Evolutionary conservation across 106 monocot genomes (phyloP), one percentile per base, ranked within the genome.

Genomic region (Alisma plantagoaquatica): DNA sequence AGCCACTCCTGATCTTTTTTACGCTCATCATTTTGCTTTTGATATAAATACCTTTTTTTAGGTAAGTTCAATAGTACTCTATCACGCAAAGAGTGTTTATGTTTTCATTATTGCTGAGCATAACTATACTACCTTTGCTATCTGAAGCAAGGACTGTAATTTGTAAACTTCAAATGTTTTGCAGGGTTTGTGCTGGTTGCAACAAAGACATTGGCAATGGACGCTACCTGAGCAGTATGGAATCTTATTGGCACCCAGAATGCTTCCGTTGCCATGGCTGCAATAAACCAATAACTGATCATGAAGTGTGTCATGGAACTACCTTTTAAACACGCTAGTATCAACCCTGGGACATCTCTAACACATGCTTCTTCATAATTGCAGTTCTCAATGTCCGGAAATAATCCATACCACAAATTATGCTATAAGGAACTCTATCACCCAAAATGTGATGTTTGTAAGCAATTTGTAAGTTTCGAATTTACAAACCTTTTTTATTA

Each of bases 381-480:
- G 61, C 73, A 96, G 88, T 96, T 89, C 69, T 84, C 96, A 53
- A 69, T 96, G 73, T 78, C 81, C 65, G 96, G 78, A 22, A 66
- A 45, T 43, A 41, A 76, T 61, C 73, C 88, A 56, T 96, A 89
- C 62, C 96, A 96, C 68, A 96, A 81, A 54, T 45, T 27, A 31
- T 96, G 96, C 45, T 89, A 89, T 61, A 96, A 81, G 73, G 84
- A 96, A 56, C 24, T 81, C 50, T 78, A 84, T 65, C 96, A 96
- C 57, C 96, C 96, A 4, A 96, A 84, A 69, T 96, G 96, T 52
- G 89, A 96, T 64, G 78, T 96, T 41, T 96, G 96, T 69, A 77
- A 73, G 53, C 72, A 89, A 52, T 96, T 89, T 85, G 96, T 96
- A 79, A 70, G 89, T 38, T 38, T 38, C 9, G 35, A 38, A 38